Percentiles rank a stretch among this genome's conserved stretches.
Conservation (phyloP, 768 basidiomycete genomes). For the Leccinum pellstonianum region DNA sequence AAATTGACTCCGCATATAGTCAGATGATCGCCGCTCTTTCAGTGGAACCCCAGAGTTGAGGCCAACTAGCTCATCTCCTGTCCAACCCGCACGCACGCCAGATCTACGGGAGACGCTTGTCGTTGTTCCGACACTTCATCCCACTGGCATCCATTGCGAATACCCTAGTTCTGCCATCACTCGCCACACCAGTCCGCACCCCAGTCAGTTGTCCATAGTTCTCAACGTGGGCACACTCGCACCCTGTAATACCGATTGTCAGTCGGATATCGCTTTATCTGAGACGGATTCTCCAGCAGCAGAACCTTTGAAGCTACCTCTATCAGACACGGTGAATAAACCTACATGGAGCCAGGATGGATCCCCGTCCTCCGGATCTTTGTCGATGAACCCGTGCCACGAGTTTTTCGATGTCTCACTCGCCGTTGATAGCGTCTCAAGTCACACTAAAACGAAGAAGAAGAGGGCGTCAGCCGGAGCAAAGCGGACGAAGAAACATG, state of each 20-base stretch:
- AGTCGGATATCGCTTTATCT: slow-evolving; percentile 15
- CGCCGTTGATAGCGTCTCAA: background rate
- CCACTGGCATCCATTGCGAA: background rate
- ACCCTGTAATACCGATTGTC: background rate
- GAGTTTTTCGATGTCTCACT: background rate
- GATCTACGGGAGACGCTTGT: background rate
- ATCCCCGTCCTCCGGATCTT: background rate
- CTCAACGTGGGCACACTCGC: background rate
- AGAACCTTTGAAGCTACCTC: slow-evolving; percentile 20
- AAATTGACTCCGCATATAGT: slow-evolving; percentile 14
- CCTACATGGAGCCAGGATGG: background rate
- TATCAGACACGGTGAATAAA: slow-evolving; percentile 26
- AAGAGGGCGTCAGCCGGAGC: background rate
- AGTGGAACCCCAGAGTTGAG: slow-evolving; percentile 14
- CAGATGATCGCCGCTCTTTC: slow-evolving; percentile 6
- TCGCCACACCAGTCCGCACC: background rate
- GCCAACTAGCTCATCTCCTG: slow-evolving; percentile 9
- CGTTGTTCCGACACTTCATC: background rate
- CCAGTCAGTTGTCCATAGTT: background rate
- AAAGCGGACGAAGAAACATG: slow-evolving; percentile 11
- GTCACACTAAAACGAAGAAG: slow-evolving; percentile 11
- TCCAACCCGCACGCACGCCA: slow-evolving; percentile 6
- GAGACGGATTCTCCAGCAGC: slow-evolving; percentile 19
- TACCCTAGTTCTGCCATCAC: slow-evolving; percentile 1
- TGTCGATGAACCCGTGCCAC: background rate